Conservation (phyloP, 2,329 filamentous ascomycete species). For the Aspergillus sp. region DNA sequence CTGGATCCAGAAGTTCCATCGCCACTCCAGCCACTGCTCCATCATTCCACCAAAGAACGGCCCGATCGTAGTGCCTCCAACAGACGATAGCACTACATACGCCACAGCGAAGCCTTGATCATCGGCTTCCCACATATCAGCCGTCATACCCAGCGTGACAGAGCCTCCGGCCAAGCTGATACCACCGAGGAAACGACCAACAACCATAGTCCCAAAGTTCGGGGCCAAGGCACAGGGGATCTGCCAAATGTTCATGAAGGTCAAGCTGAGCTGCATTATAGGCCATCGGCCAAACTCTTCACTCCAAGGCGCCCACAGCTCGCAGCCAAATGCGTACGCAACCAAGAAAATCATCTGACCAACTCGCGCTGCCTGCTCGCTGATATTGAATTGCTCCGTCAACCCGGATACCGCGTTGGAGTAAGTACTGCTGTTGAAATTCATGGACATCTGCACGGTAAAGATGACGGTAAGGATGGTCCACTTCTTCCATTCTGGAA, state of each 20-base stretch:
- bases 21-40: slow-evolving; percentile 52
- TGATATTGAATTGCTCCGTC: slow-evolving; percentile 65
- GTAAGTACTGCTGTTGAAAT: slow-evolving; percentile 74
- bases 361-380: slow-evolving; percentile 65
- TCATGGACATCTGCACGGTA: slow-evolving; percentile 73
- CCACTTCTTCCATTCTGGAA: slow-evolving; percentile 64
- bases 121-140: slow-evolving; percentile 70
- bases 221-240: slow-evolving; percentile 69
- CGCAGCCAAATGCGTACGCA: slow-evolving; percentile 79
- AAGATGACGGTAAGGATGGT: slow-evolving; percentile 70
- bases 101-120: slow-evolving; percentile 73
- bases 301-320: slow-evolving; percentile 83
- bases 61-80: slow-evolving; percentile 68
- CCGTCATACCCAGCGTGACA: slow-evolving; percentile 72
- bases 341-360: slow-evolving; percentile 78
- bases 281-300: slow-evolving; percentile 81
- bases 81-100: slow-evolving; percentile 74
- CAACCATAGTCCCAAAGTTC: slow-evolving; percentile 69
- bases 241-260: slow-evolving; percentile 76
- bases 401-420: slow-evolving; percentile 69
- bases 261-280: slow-evolving; percentile 69
- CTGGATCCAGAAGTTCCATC: slow-evolving; percentile 67
- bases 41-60: slow-evolving; percentile 56
- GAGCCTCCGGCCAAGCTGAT: slow-evolving; percentile 70
- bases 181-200: slow-evolving; percentile 66